These are phyloP conservation scores for Nicotiana undulata DNA, from an alignment of 257 asterid species.

Conservation along the genomic window DNA sequence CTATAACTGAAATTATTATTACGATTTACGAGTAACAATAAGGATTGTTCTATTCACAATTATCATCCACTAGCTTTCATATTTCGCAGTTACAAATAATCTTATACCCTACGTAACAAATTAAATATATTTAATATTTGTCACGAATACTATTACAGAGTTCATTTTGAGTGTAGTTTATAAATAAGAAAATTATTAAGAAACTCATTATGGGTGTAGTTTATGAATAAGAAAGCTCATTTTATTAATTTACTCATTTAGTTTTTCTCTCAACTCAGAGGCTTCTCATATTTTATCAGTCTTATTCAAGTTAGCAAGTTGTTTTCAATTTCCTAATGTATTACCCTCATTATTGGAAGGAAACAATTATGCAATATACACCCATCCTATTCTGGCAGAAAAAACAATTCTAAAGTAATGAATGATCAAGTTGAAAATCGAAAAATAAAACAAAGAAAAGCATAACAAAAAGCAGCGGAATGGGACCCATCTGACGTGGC, in stretches of 20 bases:
- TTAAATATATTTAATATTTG: no score
- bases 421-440: background rate
- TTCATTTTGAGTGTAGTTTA: no score
- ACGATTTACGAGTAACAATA: no score
- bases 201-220: no score
- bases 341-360: background rate
- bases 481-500: slow-evolving; percentile 29
- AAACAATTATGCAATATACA: background rate
- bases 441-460: background rate
- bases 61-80: no score
- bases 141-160: no score
- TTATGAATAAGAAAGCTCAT: no score
- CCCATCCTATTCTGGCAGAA: background rate
- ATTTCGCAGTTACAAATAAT: no score
- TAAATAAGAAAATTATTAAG: no score
- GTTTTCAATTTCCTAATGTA: background rate
- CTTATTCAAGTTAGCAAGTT: background rate
- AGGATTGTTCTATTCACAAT: no score
- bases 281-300: background rate
- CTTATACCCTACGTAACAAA: no score
- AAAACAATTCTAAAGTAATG: background rate
- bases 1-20: no score
- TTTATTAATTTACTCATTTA: background rate
- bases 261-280: background rate
- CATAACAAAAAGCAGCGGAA: background rate